These are phyloP conservation scores for Candida saitoana DNA, from an alignment of 805 yeast genomes.

Conservation along the genomic window DNA sequence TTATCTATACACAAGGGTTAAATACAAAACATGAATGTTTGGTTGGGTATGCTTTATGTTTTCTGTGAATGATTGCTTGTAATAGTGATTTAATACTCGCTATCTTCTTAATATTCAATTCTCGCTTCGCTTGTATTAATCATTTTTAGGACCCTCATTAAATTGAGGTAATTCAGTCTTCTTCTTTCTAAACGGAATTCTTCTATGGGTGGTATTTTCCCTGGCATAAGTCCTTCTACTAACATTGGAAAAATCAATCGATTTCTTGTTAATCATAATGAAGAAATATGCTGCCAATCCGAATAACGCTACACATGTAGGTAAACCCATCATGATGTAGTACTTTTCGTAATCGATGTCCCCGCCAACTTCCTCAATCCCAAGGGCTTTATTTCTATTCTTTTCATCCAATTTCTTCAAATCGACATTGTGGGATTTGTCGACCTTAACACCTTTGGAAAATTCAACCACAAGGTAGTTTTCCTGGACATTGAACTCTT, in stretches of 20 bases:
- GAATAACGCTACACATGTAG: slow-evolving; percentile 58
- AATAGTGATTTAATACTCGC: too few relatives aligned
- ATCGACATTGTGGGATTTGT: slow-evolving; percentile 44
- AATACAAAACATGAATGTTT: too few relatives aligned
- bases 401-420: slow-evolving; percentile 35
- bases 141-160: too few relatives aligned
- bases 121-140: too few relatives aligned
- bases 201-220: slow-evolving; percentile 24
- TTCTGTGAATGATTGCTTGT: too few relatives aligned
- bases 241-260: slow-evolving; percentile 40
- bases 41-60: too few relatives aligned
- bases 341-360: slow-evolving; percentile 54
- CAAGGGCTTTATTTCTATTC: slow-evolving; percentile 16
- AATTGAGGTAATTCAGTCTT: slow-evolving; percentile 31
- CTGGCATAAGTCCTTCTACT: slow-evolving; percentile 30
- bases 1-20: too few relatives aligned
- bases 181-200: slow-evolving; percentile 24
- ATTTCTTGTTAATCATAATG: slow-evolving; percentile 46
- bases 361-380: slow-evolving; percentile 35
- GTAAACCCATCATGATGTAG: slow-evolving; percentile 63
- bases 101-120: too few relatives aligned
- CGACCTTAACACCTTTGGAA: slow-evolving; percentile 51
- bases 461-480: slow-evolving; percentile 43
- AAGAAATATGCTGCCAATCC: slow-evolving; percentile 64
- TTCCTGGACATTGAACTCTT: slow-evolving; percentile 54